phyloP scores from a whole-genome alignment of 768 basidiomycete species.

The Suillus sp. region DNA sequence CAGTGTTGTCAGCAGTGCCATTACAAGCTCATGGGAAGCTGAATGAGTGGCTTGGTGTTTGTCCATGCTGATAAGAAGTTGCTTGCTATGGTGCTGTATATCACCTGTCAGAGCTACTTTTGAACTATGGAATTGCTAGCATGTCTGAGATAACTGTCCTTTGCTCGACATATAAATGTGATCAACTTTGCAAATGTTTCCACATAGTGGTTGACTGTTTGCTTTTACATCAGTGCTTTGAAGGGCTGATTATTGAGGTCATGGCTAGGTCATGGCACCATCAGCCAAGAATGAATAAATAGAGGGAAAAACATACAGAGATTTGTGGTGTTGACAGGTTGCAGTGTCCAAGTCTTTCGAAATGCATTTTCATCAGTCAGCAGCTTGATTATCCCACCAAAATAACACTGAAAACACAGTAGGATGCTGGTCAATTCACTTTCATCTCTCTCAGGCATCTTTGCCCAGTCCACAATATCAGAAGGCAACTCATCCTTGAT shows the following conservation, averaged over 20 bases:
- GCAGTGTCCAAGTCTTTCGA: not conserved
- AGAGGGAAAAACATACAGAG: not conserved
- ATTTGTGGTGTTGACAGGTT: not conserved
- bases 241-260: too few species aligned
- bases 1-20: not conserved
- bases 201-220: not conserved
- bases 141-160: not conserved
- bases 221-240: too few species aligned
- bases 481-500: not conserved
- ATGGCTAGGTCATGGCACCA: too few species aligned
- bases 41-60: not conserved
- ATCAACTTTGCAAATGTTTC: not conserved
- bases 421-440: not conserved
- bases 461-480: not conserved
- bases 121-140: not conserved
- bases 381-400: not conserved
- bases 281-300: too few species aligned
- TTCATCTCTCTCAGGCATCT: not conserved
- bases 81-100: not conserved
- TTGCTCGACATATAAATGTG: not conserved
- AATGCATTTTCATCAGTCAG: not conserved
- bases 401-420: not conserved
- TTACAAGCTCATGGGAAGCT: not conserved
- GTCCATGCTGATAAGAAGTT: not conserved
- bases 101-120: not conserved